A percentile compares a stretch with the other conserved stretches of the same genome.
These are phyloP conservation scores for Cladophialophora chaetospira DNA, from an alignment of 2,329 filamentous ascomycete species.

Conservation along the genomic window DNA sequence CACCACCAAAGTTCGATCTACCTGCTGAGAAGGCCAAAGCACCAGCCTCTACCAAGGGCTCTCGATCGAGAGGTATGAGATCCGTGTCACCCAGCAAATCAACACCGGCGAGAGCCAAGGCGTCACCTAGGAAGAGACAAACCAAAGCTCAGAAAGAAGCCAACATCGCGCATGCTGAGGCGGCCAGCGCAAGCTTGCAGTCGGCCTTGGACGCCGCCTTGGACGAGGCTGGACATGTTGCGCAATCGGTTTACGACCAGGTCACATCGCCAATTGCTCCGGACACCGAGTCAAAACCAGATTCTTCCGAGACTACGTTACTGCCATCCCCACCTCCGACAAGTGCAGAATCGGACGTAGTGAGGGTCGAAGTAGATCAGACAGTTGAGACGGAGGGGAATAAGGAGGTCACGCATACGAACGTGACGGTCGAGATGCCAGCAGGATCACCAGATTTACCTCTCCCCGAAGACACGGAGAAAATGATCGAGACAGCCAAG, in stretches of 20 bases:
- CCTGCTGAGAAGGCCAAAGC: conserved; percentile 47
- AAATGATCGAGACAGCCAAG: conserved; percentile 83
- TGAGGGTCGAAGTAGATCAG: conserved; percentile 71
- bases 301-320: conserved; percentile 8
- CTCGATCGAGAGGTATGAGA: conserved; percentile 55
- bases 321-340: conserved; percentile 2
- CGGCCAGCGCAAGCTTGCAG: conserved; percentile 52
- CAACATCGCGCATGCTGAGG: conserved; percentile 51
- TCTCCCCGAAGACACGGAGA: conserved; percentile 73
- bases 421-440: conserved; percentile 75
- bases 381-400: conserved; percentile 69
- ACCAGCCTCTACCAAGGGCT: conserved; percentile 25
- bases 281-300: conserved; percentile 32
- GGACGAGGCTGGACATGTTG: conserved; percentile 44
- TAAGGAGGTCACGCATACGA: conserved; percentile 69
- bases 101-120: conserved; percentile 37
- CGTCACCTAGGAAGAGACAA: conserved; percentile 58
- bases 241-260: conserved; percentile 50
- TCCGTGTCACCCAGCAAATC: conserved; percentile 59
- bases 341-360: conserved; percentile 47
- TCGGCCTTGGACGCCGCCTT: conserved; percentile 50
- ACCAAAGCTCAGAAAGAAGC: conserved; percentile 53
- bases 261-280: conserved; percentile 38
- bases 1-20: conserved; percentile 77
- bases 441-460: conserved; percentile 67